Base-by-base conservation (phyloP, 2,329 filamentous ascomycete genomes). In the Nothopassalora personata region DNA sequence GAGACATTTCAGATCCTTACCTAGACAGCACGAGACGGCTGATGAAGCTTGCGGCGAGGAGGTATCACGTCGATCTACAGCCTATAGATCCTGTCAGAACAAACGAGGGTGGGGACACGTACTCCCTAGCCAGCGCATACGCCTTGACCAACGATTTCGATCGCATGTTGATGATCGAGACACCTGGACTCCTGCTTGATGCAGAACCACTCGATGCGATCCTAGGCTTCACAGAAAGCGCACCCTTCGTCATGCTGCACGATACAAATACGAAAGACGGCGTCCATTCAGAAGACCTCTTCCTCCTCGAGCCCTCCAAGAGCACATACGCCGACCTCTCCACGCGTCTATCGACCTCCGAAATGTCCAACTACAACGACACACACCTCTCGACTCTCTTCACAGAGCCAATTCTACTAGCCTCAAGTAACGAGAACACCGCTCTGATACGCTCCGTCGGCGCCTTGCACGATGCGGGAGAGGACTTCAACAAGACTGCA, bases 41-140 rank as follows among this genome's bases (percentile, higher is more conserved):
- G 51, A 65, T 81, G 59, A 68, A 75, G 58, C 72, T 76, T 33
- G 79, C 78, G 4, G 77, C 75, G 54, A 70, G 78, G 55, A 67
- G 77, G 47, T 80, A 79, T 60, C 72, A 73, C 0, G 77, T 79
- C 1, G 73, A 75, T 47, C 63, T 81, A 53, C 68, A 76, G 11
- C 77, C 79, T 0, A 72, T 80, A 60, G 71, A 72, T 45, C 71
- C 76, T 1, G 67, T 77, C 6, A 62, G 18, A 68, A 75, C 45
- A 71, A 58, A 59, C 5, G 61, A 58, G 19, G 49, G 59, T n/a
- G 49, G 60, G 19, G 63, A 65, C 8, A 63, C 60, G 2, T 80
- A 78, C 64, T 78, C 77, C 11, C 70, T 80, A 4, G 75, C 76
- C n/a, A 76, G 71, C 60, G 67, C 79, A 0, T 79, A 75, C 57